Evolutionary conservation across 2,329 filamentous ascomycete species (phyloP).

Genomic region (Thielaviopsis populi): DNA sequence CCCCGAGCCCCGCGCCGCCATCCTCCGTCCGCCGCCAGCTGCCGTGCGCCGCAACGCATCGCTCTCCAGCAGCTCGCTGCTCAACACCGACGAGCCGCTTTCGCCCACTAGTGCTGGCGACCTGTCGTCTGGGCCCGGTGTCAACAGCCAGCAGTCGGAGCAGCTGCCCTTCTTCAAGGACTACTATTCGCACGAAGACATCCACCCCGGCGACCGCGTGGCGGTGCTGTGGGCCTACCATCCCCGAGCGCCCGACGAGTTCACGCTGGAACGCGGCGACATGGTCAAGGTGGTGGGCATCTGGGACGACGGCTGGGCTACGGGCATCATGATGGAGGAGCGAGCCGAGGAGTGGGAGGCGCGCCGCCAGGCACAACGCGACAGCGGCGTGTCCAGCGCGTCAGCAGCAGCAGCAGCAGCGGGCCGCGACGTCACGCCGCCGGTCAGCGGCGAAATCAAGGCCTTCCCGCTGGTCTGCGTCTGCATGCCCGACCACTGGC

Average conservation of each 20-base stretch:
- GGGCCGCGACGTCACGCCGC: slow-evolving; percentile 44
- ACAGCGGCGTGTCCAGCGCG: slow-evolving; percentile 83
- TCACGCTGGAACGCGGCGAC: slow-evolving; percentile 81
- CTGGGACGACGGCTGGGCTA: slow-evolving; percentile 99
- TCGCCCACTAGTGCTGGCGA: slow-evolving; percentile 60
- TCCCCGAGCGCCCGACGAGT: slow-evolving; percentile 84
- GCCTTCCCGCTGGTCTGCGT: slow-evolving; percentile 95
- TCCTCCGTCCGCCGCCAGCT: slow-evolving; percentile 39
- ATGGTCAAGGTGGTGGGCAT: slow-evolving; percentile 98
- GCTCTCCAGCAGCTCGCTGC: slow-evolving; percentile 66
- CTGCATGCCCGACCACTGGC: slow-evolving; percentile 89
- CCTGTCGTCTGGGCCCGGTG: slow-evolving; percentile 70
- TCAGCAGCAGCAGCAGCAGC: slow-evolving; percentile 30
- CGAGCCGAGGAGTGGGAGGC: slow-evolving; percentile 80
- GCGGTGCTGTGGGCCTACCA: slow-evolving; percentile 94
- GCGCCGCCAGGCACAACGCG: slow-evolving; percentile 60
- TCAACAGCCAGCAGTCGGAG: slow-evolving; percentile 83
- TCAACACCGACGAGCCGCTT: slow-evolving; percentile 54
- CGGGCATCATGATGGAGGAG: slow-evolving; percentile 69
- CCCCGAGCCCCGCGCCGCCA: slow-evolving; percentile 47
- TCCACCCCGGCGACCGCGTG: slow-evolving; percentile 79
- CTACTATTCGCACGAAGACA: slow-evolving; percentile 95
- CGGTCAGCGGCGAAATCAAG: slow-evolving; percentile 71
- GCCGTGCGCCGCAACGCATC: slow-evolving; percentile 65
- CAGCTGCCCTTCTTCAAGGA: slow-evolving; percentile 95